Conservation (phyloP, 2,329 filamentous ascomycete species). For the Arachnomyces sp. region DNA sequence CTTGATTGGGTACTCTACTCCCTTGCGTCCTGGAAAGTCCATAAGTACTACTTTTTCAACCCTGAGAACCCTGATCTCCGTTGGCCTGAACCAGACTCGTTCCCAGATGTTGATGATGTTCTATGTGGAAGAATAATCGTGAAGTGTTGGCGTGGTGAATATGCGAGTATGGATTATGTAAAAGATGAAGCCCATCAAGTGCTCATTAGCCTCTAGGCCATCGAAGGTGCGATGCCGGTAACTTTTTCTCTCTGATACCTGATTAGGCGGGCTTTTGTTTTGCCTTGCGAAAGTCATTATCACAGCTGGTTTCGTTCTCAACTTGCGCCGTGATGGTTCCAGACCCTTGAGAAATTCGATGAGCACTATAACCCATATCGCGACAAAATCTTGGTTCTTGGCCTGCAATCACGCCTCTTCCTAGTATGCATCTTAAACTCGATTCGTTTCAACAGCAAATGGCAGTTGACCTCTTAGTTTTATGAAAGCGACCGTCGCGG, state of each 20-base stretch:
- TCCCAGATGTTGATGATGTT: conserved; percentile 6
- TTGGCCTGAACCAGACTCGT: conserved; percentile 8
- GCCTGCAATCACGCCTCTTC: too few species aligned
- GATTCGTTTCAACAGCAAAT: too few species aligned
- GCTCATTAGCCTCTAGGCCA: conserved; percentile 6
- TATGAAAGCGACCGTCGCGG: too few species aligned
- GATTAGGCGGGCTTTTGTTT: not conserved
- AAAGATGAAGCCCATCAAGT: conserved; percentile 8
- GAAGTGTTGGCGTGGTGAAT: conserved; percentile 10
- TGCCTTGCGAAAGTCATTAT: not conserved
- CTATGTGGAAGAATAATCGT: conserved; percentile 8
- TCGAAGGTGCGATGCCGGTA: too few species aligned
- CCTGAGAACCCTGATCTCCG: not conserved
- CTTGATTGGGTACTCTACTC: conserved; percentile 10
- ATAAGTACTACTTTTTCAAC: conserved; percentile 9
- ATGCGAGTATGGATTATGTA: conserved; percentile 8
- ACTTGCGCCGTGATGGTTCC: too few species aligned
- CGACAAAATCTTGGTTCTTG: too few species aligned
- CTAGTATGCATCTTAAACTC: too few species aligned
- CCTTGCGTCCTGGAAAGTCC: conserved; percentile 5
- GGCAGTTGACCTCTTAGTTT: too few species aligned
- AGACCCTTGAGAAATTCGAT: too few species aligned
- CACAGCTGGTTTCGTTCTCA: too few species aligned
- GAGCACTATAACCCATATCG: too few species aligned
- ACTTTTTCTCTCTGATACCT: not conserved